Base-by-base conservation (phyloP, 2,329 filamentous ascomycete species). In the Talaromyces sp. region DNA sequence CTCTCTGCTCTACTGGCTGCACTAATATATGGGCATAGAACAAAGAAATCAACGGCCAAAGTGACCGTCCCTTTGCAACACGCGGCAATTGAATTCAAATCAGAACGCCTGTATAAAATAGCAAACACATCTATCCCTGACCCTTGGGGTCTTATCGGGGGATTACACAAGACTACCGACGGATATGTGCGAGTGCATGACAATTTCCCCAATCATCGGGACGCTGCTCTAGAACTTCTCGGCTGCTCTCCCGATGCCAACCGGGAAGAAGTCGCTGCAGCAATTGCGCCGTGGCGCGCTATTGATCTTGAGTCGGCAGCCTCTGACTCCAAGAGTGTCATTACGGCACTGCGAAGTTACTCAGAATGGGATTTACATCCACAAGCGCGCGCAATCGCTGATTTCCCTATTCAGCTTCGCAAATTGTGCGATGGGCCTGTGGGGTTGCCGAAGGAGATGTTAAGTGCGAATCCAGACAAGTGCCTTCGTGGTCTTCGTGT, bases 111-210 rank as follows among this genome's bases (percentile, higher is more conserved):
- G 1, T 84, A 84, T 64, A 73, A 72, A 0, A 71, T 87, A 3
- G 71, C 81, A 27, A 78, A 76, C 2, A 71, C 75, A n/a, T 70
- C 75, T 1, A 34, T 73, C 0, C 69, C 72, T 0, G 73, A 77
- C 0, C 61, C 74, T 0, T 82, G 78, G 74, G 80, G 79, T 0
- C 72, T 77, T 0, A 78, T 87, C 2, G 83, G 84, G 1, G 85
- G 85, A 0, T 69, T 87, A 0, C 81, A 88, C 69, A 77, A 76
- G 61, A 81, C 84, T 0, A 72, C 73, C 0, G 85, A 64, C 49
- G 54, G 84, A 1, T 76, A 83, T 59, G 80, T 88, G 2, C 79
- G 85, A 1, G 80, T 87, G 54, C 85, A 88, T 67, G 85, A 87
- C 63, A 72, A 72, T 0, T 87, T 87, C 64, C 77, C 80, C 0